Percentiles rank a stretch among this genome's conserved stretches.
phyloP scores from a whole-genome alignment of 257 asterid species.

The Catharanthus roseus region DNA sequence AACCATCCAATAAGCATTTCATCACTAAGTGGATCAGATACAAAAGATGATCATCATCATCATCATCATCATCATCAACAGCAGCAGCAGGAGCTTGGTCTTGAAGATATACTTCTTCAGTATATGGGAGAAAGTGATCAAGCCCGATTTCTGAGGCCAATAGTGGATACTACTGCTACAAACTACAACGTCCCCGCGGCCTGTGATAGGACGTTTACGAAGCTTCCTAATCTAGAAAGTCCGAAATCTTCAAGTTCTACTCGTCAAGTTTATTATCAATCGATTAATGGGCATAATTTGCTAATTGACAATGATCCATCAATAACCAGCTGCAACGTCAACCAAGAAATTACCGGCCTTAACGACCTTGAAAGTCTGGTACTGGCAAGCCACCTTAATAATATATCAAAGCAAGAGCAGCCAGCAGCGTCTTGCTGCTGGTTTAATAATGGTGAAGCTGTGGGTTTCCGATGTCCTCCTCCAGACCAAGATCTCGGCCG shows the following conservation, averaged over 20 bases:
- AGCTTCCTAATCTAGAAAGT: constrained; percentile 37
- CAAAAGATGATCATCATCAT: constrained; percentile 16
- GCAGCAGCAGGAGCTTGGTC: constrained; percentile 21
- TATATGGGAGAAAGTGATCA: constrained; percentile 23
- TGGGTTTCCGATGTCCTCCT: constrained; percentile 12
- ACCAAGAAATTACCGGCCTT: constrained; percentile 10
- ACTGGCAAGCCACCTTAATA: constrained; percentile 41
- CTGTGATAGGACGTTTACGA: constrained; percentile 25
- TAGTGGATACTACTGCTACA: not conserved
- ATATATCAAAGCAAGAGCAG: constrained; percentile 19
- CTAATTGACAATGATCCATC: constrained; percentile 4
- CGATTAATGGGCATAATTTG: constrained; percentile 10
- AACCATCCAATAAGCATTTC: constrained; percentile 4
- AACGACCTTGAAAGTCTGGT: constrained; percentile 40
- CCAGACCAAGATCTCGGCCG: constrained; percentile 14
- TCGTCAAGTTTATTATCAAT: not conserved
- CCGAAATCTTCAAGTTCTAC: constrained; percentile 13
- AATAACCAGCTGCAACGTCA: constrained; percentile 3
- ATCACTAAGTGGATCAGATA: not conserved
- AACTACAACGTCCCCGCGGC: not conserved
- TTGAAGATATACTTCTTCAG: constrained; percentile 40
- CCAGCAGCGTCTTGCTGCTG: too few relatives aligned
- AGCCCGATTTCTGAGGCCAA: not conserved
- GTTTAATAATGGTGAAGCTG: not conserved
- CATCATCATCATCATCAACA: too few relatives aligned